Base-by-base conservation (phyloP, 1,139 yeast genomes). In the Suhomyces guaymorum region DNA sequence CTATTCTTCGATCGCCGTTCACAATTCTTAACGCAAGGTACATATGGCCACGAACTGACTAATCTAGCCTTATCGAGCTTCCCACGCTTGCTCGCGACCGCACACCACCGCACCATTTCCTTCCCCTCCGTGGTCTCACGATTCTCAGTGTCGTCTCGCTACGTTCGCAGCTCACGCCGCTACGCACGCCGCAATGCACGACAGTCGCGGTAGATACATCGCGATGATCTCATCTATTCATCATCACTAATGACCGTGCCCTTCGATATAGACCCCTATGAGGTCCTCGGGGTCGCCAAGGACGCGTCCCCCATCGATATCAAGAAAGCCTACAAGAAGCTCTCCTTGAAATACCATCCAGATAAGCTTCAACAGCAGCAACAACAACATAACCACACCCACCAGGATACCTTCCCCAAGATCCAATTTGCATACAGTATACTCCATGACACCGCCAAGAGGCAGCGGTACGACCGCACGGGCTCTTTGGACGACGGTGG, bases 341-440 rank as follows among this genome's bases (percentile, higher is more conserved):
- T 78, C 26, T 87, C 95, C 47, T 68, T 88, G 28, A 64, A 70
- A 42, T 73, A 75, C 43, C 96, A 88, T 55, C 96, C 96, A 0
- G 96, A 88, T 58, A 88, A 87, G 54, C 54, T 74, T 28, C 68
- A 64, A 39, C 77, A 75, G 41, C 68, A 63, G 37, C 76, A 75
- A 41, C 43, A 46, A 13, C 59, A 54, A 14, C 55, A 61, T 4
- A 58, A 54, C 5, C 28, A 21, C 21, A 64, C 54, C 23, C 71
- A 74, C 41, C 64, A 63, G 39, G 63, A 58, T n/a, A 50, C 52
- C 39, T 88, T 88, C 55, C 85, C 88, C 41, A 63, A 73, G 47
- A 71, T 88, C 18, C 92, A 87, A 52, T 81, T 85, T 55, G 83
- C 95, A 21, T 87, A 85, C 55, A 69, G 82, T 32, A 71, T 88